phyloP scores from a whole-genome alignment of 1,139 yeast species.

The Spathaspora sp. region DNA sequence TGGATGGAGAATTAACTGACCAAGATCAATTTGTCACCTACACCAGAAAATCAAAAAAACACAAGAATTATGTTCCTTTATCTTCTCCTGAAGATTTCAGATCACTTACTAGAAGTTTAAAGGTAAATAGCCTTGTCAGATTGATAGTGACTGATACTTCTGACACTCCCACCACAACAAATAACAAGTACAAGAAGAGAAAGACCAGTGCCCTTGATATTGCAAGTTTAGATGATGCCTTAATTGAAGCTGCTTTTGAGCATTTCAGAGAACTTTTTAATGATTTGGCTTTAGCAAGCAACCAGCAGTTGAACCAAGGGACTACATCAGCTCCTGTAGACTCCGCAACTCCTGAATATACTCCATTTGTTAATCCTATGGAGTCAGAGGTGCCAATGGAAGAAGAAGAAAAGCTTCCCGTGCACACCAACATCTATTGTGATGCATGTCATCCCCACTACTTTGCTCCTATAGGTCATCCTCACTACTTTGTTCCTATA shows the following conservation, averaged over 20 bases:
- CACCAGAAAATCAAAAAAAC: conserved; percentile 44
- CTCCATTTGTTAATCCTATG: conserved; percentile 4
- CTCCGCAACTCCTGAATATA: conserved; percentile 3
- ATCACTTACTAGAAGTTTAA: conserved; percentile 45
- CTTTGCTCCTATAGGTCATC: too few species aligned
- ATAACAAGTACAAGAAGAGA: conserved; percentile 9
- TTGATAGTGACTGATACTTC: conserved; percentile 26
- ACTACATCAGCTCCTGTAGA: too few species aligned
- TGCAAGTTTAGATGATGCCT: conserved; percentile 23
- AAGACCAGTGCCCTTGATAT: conserved; percentile 18
- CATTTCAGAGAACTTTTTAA: conserved; percentile 21
- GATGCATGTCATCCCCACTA: conserved; percentile 46
- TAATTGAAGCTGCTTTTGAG: conserved; percentile 25
- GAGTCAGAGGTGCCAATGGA: neutral
- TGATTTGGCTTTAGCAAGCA: conserved; percentile 12
- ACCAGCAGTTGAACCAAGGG: conserved; percentile 1
- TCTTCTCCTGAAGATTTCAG: conserved; percentile 42
- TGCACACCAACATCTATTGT: conserved; percentile 33
- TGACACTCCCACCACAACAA: conserved; percentile 6
- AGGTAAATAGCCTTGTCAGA: conserved; percentile 41
- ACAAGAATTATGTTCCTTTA: conserved; percentile 40
- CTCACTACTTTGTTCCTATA: too few species aligned
- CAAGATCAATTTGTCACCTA: conserved; percentile 12
- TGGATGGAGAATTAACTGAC: conserved; percentile 5
- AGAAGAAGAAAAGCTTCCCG: conserved; percentile 3